These are phyloP conservation scores for Fusarium guadeloupense DNA, from an alignment of 2,329 filamentous ascomycete genomes.

Conservation along the genomic window DNA sequence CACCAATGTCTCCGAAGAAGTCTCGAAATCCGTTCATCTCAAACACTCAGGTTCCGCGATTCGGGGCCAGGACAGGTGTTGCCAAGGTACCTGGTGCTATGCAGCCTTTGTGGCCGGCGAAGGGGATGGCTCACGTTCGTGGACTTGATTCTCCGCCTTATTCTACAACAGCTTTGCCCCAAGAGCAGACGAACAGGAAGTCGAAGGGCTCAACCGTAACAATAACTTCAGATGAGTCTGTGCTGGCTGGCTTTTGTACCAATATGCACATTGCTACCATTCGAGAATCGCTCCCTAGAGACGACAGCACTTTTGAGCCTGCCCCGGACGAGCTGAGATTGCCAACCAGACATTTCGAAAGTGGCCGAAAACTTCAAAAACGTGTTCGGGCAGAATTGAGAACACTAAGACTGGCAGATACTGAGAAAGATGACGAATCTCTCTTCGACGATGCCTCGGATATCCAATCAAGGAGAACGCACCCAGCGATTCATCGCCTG, in stretches of 20 bases:
- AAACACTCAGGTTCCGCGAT: conserved; percentile 50
- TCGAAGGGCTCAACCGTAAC: conserved; percentile 59
- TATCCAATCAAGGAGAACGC: conserved; percentile 45
- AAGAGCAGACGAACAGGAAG: conserved; percentile 50
- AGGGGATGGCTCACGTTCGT: conserved; percentile 71
- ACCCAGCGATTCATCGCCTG: conserved; percentile 68
- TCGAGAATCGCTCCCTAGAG: conserved; percentile 42
- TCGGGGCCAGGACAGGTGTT: conserved; percentile 55
- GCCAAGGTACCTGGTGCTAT: conserved; percentile 72
- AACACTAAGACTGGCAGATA: conserved; percentile 34
- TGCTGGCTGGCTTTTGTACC: conserved; percentile 49
- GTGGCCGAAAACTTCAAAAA: conserved; percentile 62
- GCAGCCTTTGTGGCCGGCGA: conserved; percentile 76
- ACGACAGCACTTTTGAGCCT: conserved; percentile 54
- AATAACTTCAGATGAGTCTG: conserved; percentile 54
- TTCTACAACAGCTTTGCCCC: background rate
- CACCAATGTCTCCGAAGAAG: conserved; percentile 62
- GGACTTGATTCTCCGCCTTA: conserved; percentile 46
- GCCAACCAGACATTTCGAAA: conserved; percentile 66
- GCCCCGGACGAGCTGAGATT: conserved; percentile 61
- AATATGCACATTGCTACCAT: conserved; percentile 43
- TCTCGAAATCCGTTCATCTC: conserved; percentile 44
- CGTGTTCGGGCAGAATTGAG: conserved; percentile 59
- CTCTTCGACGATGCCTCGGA: conserved; percentile 51
- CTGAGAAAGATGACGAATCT: conserved; percentile 22